Evolutionary conservation across 441 rosid species (phyloP), one percentile per base, ranked within the genome.

Genomic region (Mallotus japonicus): DNA sequence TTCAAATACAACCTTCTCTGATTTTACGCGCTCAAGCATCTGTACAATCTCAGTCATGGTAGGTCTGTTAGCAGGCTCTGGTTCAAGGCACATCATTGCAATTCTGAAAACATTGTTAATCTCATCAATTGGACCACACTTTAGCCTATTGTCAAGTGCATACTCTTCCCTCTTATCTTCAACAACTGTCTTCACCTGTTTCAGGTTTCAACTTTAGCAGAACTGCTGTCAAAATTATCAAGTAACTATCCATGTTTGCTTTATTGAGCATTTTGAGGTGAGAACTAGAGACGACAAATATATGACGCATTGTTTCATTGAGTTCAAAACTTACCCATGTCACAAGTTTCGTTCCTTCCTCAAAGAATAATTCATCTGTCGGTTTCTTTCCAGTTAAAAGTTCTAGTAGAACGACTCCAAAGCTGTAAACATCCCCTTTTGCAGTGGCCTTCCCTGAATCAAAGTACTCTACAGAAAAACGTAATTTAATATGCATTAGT

Each of bases 361-460:
- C 95, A 16, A 87, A 68, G 73, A 92, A 92, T 24, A 84, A 77
- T 83, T 91, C 96, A 78, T 91, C 97, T 16, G 87, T 85, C 0
- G 95, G 96, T 77, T 80, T 90, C 81, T 83, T 92, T 64, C 95
- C 95, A 0, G 97, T 90, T 69, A 92, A 75, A 74, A 91, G 88
- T 84, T 95, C 97, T 0, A 95, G 76, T 69, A 92, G 74, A 53
- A 95, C 89, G 62, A 92, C 97, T 13, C 99, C 95, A 10, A 85
- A 92, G 77, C 99, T 92, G 76, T 90, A 95, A 57, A 95, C 91
- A 84, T 92, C 99, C 19, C 91, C 97, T 83, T 92, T 95, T 56
- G 76, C 80, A 3, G 93, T 90, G 9, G 95, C 96, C 78, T 87
- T 92, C 42, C 97, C 90, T 0, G 91, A 89, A 76, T 92, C 96